Conservation (phyloP, 73 alveolate species). For the Blepharisma stoltei region DNA sequence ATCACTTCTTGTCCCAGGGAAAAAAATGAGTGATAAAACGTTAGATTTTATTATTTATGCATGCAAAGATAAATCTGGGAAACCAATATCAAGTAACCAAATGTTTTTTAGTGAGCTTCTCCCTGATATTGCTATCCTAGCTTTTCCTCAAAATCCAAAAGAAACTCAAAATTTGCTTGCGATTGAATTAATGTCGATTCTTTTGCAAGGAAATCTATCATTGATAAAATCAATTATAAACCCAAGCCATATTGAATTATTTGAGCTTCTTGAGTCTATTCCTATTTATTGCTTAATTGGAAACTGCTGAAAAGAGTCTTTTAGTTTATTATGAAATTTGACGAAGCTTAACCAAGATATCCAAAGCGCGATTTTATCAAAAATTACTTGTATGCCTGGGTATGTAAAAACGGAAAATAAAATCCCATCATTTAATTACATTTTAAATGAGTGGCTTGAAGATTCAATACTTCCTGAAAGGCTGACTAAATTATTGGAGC, state of each 20-base stretch:
- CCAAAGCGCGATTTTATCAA: neutral
- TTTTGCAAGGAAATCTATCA: neutral
- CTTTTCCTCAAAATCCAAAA: neutral
- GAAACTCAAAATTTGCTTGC: neutral
- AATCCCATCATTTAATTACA: neutral
- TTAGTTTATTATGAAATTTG: neutral
- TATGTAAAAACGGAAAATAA: neutral
- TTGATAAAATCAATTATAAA: neutral
- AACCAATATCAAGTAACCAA: neutral
- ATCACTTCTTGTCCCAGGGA: neutral
- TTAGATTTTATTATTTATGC: constrained; percentile 16
- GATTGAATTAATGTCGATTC: neutral
- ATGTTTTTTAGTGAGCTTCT: neutral
- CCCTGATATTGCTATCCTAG: neutral
- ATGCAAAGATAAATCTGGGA: neutral
- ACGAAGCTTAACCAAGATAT: neutral
- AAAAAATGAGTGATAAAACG: too few species aligned
- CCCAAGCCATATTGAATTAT: neutral
- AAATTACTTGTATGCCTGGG: constrained; percentile 15
- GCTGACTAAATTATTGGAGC: neutral
- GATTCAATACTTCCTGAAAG: neutral
- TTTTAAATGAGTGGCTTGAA: neutral
- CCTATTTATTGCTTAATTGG: neutral
- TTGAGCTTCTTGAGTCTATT: neutral
- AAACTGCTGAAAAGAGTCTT: neutral